Evolutionary conservation across 1,139 yeast species (phyloP).

Genomic region (Geotrichum phurueaensis): DNA sequence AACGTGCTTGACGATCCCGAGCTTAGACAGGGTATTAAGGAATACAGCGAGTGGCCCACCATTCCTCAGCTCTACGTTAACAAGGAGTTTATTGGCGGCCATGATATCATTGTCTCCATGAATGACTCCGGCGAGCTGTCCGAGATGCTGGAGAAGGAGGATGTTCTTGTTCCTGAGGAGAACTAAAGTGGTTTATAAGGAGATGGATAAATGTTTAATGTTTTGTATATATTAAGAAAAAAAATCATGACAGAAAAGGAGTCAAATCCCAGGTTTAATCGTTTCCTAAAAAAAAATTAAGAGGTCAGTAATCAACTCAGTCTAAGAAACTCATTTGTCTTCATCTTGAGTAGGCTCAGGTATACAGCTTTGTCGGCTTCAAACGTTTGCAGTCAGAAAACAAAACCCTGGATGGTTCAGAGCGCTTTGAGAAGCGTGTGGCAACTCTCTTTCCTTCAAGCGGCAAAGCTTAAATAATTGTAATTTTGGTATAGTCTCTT

Average conservation of each 20-base stretch:
- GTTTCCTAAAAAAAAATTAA: not conserved
- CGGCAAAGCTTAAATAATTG: not conserved
- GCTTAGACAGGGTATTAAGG: conserved; percentile 87
- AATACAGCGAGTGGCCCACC: conserved; percentile 92
- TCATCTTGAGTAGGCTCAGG: not conserved
- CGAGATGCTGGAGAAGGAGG: conserved; percentile 70
- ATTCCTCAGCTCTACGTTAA: conserved; percentile 57
- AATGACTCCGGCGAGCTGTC: conserved; percentile 88
- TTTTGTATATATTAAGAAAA: not conserved
- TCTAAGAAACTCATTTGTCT: not conserved
- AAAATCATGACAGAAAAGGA: not conserved
- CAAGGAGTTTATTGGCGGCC: conserved; percentile 91
- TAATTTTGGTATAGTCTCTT: conserved; percentile 1
- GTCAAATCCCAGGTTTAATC: not conserved
- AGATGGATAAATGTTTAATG: not conserved
- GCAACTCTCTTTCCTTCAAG: not conserved
- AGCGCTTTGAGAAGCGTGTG: not conserved
- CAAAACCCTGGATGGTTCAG: not conserved
- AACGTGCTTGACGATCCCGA: conserved; percentile 94
- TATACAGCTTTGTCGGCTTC: not conserved
- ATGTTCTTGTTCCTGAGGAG: conserved; percentile 75
- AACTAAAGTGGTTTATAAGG: conserved; percentile 3
- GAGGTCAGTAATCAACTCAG: not conserved
- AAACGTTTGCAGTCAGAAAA: not conserved
- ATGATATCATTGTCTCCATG: conserved; percentile 91